Evolutionary conservation across 2,329 filamentous ascomycete genomes (phyloP).

Genomic region (Phaeosphaeria sp.): DNA sequence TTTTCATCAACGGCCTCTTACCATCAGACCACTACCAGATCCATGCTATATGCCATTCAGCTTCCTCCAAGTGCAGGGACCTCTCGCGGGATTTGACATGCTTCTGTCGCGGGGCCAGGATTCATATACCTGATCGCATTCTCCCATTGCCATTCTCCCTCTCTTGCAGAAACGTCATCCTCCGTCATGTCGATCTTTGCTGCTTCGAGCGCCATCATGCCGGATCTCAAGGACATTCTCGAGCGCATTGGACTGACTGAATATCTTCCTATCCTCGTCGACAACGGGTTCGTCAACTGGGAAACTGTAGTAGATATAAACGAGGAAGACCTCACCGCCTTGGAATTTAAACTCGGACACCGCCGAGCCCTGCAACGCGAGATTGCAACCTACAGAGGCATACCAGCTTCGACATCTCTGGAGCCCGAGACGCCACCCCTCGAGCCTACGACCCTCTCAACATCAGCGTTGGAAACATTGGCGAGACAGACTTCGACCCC

Average conservation of each 20-base stretch:
- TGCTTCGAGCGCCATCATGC: constrained; percentile 22
- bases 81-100: constrained; percentile 18
- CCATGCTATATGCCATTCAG: constrained; percentile 16
- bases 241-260: constrained; percentile 37
- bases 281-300: constrained; percentile 49
- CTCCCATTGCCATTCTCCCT: constrained; percentile 18
- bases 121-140: constrained; percentile 26
- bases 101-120: constrained; percentile 14
- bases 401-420: constrained; percentile 35
- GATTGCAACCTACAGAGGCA: constrained; percentile 46
- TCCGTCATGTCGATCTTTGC: constrained; percentile 36
- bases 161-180: constrained; percentile 24
- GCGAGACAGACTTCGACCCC: constrained; percentile 29
- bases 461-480: constrained; percentile 37
- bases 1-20: constrained; percentile 18
- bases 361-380: constrained; percentile 48
- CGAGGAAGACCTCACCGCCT: constrained; percentile 45
- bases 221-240: constrained; percentile 37
- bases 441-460: constrained; percentile 34
- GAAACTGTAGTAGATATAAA: constrained; percentile 49
- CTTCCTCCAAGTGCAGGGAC: constrained; percentile 12
- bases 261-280: constrained; percentile 35
- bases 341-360: constrained; percentile 50
- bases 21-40: constrained; percentile 19
- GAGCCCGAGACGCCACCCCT: constrained; percentile 24